Evolutionary conservation across 2,329 filamentous ascomycete genomes (phyloP), one percentile per base, ranked within the genome.

Genomic region (Tympanopsis confertula): DNA sequence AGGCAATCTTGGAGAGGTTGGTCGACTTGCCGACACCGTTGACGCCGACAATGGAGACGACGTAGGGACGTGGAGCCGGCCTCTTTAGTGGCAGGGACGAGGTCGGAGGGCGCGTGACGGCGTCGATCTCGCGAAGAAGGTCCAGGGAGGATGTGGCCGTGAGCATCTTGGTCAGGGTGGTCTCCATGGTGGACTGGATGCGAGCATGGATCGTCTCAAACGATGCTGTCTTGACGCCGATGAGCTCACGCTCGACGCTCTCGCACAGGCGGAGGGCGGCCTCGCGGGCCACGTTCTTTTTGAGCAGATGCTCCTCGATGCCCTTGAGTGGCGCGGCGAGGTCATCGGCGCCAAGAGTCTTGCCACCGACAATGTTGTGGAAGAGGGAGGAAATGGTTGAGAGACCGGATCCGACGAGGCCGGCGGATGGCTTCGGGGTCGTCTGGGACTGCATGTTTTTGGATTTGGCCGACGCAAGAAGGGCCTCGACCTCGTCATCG

Each of bases 21-120:
- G 91, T 98, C 13, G 88, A 95, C 64, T 98, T 98, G 53, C 91
- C 91, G 28, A 98, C 91, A 38, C 91, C 91, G 57, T 98, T 98
- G 55, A 98, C 91, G 44, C 91, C 91, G 32, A 98, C 91, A 43
- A 98, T 94, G 40, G 87, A 95, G 55, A 98, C 93, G 50, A 96
- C 89, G 55, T 96, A 98, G 32, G 91, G 91, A 3, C 91, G 81
- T 15, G 72, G 61, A n/a, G 22, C 7, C n/a, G n/a, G n/a, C n/a
- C n/a, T n/a, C n/a, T n/a, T n/a, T 42, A 71, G 68, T 47, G 74
- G 65, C 42, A 79, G 68, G 20, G 78, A 78, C 3, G 78, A 72
- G 18, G 65, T 67, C 0, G 80, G 64, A 1, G 85, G 81, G 10
- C 74, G 68, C 5, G 78, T 81, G 44, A 93, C 76, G 33, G 80